Conservation (phyloP, 495 filamentous ascomycete genomes). For the Penicillium bialowiezense region DNA sequence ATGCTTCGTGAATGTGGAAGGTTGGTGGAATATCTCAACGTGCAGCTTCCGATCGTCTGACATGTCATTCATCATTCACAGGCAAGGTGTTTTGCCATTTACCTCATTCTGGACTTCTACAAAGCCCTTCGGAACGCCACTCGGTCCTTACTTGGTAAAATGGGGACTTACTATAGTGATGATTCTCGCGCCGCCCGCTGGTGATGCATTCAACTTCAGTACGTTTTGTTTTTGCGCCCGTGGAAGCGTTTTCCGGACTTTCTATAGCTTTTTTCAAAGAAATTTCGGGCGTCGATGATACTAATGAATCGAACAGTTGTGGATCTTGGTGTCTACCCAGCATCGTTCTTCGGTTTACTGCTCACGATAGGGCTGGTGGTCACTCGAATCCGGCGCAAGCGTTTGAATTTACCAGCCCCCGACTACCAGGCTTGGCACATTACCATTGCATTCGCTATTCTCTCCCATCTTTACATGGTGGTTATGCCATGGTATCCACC, state of each 20-base stretch:
- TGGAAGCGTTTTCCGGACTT: too few species aligned
- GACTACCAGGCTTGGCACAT: slow-evolving; percentile 55
- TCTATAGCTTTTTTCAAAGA: not conserved
- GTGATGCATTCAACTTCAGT: slow-evolving; percentile 66
- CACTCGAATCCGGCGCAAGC: slow-evolving; percentile 49
- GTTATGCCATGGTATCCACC: slow-evolving; percentile 68
- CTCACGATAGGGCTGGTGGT: slow-evolving; percentile 53
- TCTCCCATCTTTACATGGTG: slow-evolving; percentile 54
- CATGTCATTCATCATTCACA: slow-evolving; percentile 16
- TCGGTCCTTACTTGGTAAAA: slow-evolving; percentile 57
- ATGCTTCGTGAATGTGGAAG: slow-evolving; percentile 59
- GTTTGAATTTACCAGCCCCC: slow-evolving; percentile 37
- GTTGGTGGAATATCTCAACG: slow-evolving; percentile 9
- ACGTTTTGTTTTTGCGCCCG: not conserved
- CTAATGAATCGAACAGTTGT: slow-evolving; percentile 38
- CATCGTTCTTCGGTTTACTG: slow-evolving; percentile 51
- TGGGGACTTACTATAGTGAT: slow-evolving; percentile 59
- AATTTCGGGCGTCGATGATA: too few species aligned
- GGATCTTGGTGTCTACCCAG: slow-evolving; percentile 52
- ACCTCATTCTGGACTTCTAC: slow-evolving; percentile 63
- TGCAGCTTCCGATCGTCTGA: not conserved
- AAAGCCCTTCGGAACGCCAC: slow-evolving; percentile 58
- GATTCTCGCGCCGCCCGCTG: slow-evolving; percentile 64
- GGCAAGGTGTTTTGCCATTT: slow-evolving; percentile 65
- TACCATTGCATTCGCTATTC: slow-evolving; percentile 51